Conservation (phyloP, 768 basidiomycete species). For the Boletus subparvulus region DNA sequence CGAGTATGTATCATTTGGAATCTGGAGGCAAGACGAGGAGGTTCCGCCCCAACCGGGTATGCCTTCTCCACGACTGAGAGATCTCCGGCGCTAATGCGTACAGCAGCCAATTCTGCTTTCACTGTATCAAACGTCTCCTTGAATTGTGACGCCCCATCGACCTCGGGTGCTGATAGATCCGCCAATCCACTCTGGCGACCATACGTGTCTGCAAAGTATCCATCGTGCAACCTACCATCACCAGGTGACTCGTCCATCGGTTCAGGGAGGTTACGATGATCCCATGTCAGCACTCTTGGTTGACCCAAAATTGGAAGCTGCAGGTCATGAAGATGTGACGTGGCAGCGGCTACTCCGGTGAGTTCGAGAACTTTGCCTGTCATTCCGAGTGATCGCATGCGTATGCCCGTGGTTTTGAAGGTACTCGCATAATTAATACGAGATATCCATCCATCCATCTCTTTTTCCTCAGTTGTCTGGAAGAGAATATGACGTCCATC, state of each 20-base stretch:
- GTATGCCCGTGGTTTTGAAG: slow-evolving; percentile 82
- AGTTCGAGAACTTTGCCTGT: slow-evolving; percentile 68
- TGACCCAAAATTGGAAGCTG: slow-evolving; percentile 36
- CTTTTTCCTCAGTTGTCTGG: slow-evolving; percentile 63
- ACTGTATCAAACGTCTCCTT: slow-evolving; percentile 85
- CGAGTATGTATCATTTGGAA: slow-evolving; percentile 57
- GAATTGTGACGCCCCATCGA: slow-evolving; percentile 64
- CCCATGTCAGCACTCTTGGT: slow-evolving; percentile 40
- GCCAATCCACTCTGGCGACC: slow-evolving; percentile 12
- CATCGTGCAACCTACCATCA: slow-evolving; percentile 23
- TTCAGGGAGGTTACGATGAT: slow-evolving; percentile 39
- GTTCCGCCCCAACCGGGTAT: slow-evolving; percentile 25
- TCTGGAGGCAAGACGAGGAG: slow-evolving; percentile 41
- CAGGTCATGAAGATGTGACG: slow-evolving; percentile 75
- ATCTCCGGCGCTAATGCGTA: slow-evolving; percentile 36
- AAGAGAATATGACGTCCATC: slow-evolving; percentile 82
- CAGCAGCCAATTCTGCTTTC: slow-evolving; percentile 77
- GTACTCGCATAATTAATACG: slow-evolving; percentile 92
- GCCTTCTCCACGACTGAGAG: slow-evolving; percentile 10
- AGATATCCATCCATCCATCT: slow-evolving; percentile 89
- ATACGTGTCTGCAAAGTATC: slow-evolving; percentile 32
- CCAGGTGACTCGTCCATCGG: slow-evolving; percentile 37
- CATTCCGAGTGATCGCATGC: slow-evolving; percentile 75
- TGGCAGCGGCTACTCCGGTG: slow-evolving; percentile 83
- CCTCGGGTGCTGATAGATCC: slow-evolving; percentile 50